Evolutionary conservation across 1,139 yeast species (phyloP).

Genomic region (Schwanniomyces etchellsii): DNA sequence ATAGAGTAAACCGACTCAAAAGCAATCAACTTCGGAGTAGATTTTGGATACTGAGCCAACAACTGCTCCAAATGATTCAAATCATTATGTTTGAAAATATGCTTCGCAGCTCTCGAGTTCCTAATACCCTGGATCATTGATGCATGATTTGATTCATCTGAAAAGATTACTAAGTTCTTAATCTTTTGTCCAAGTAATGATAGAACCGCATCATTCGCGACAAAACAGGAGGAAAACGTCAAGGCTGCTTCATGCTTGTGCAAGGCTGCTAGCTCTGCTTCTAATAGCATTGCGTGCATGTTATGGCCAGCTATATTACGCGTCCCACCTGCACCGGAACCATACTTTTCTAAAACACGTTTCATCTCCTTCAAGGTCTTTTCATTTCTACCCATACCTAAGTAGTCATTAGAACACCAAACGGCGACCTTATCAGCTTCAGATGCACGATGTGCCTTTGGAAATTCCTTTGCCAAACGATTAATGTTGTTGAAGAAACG

Average conservation of each 20-base stretch:
- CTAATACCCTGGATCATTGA: slow-evolving; percentile 95
- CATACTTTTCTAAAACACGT: slow-evolving; percentile 76
- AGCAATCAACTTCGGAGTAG: slow-evolving; percentile 89
- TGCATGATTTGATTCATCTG: slow-evolving; percentile 93
- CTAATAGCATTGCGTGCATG: slow-evolving; percentile 77
- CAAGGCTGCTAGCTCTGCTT: slow-evolving; percentile 78
- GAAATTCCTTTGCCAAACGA: slow-evolving; percentile 90
- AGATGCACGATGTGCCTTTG: slow-evolving; percentile 75
- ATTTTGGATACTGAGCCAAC: slow-evolving; percentile 73
- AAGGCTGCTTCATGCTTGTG: slow-evolving; percentile 95
- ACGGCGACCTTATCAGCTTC: slow-evolving; percentile 88
- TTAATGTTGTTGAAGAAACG: slow-evolving; percentile 95
- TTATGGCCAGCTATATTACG: slow-evolving; percentile 98
- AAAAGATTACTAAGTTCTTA: slow-evolving; percentile 83
- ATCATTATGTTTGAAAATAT: slow-evolving; percentile 88
- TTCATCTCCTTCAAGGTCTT: slow-evolving; percentile 74
- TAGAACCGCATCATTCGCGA: slow-evolving; percentile 95
- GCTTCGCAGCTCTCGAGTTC: slow-evolving; percentile 85
- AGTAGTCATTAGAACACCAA: slow-evolving; percentile 97
- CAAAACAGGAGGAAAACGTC: slow-evolving; percentile 92
- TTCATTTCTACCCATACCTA: slow-evolving; percentile 87
- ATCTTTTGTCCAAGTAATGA: slow-evolving; percentile 87
- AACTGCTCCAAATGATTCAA: slow-evolving; percentile 73
- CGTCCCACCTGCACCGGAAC: slow-evolving; percentile 99
- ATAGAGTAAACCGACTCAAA: slow-evolving; percentile 96